phyloP scores from a whole-genome alignment of 495 filamentous ascomycete genomes.

The Penicillium malachiteum region DNA sequence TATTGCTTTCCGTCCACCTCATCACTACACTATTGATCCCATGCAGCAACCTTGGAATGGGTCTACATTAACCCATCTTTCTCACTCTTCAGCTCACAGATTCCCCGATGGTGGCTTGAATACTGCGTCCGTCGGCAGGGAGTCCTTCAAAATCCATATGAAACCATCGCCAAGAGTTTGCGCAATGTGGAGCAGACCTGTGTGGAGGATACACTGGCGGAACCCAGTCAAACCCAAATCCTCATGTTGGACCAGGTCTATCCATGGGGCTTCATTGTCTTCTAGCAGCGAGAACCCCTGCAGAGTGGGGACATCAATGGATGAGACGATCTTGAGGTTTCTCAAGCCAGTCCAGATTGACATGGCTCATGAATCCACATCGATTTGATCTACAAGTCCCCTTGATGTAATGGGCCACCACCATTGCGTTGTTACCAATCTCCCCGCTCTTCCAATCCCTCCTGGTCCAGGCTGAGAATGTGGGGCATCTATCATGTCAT shows the following conservation, averaged over 20 bases:
- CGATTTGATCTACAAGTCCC: conserved; percentile 1
- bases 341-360: conserved; percentile 4
- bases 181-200: conserved; percentile 1
- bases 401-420: too few species aligned
- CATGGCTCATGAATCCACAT: conserved; percentile 2
- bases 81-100: too few species aligned
- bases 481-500: conserved; percentile 4
- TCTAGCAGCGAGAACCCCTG: conserved; percentile 2
- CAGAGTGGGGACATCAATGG: conserved; percentile 1
- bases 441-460: not conserved
- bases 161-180: not conserved
- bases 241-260: conserved; percentile 1
- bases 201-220: conserved; percentile 1
- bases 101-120: not conserved
- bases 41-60: not conserved
- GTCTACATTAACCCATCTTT: not conserved
- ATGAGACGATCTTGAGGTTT: conserved; percentile 1
- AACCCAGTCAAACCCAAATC: conserved; percentile 10
- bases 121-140: not conserved
- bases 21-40: not conserved
- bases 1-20: too few species aligned
- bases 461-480: conserved; percentile 1
- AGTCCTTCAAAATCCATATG: not conserved
- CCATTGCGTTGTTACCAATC: not conserved
- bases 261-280: conserved; percentile 3